These are phyloP conservation scores for Arctostaphylos glauca DNA, from an alignment of 148 eudicot species.

Conservation along the genomic window DNA sequence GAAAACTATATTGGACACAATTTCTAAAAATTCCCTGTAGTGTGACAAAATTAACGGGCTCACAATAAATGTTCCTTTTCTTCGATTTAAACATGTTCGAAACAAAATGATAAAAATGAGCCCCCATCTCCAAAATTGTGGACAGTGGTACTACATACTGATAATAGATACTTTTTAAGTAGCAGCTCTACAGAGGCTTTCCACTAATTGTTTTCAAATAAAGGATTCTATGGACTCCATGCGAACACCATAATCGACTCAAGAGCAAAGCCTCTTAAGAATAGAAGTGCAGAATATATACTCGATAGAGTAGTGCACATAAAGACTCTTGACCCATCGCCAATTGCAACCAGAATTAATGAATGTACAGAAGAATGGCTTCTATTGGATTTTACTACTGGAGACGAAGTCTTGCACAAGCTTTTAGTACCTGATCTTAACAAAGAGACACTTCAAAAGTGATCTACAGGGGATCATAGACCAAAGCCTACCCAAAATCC, in stretches of 20 bases:
- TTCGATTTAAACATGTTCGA: neutral
- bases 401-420: neutral
- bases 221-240: neutral
- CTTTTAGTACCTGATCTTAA: too few relatives aligned
- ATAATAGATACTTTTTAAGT: neutral
- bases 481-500: neutral
- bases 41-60: neutral
- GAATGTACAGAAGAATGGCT: neutral
- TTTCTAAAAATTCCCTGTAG: neutral
- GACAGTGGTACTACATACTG: neutral
- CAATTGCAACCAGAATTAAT: neutral
- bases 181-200: neutral
- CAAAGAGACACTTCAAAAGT: neutral
- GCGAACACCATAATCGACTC: neutral
- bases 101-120: neutral
- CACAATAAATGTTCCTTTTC: neutral
- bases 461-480: neutral
- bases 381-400: neutral
- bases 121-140: slow-evolving; percentile 1
- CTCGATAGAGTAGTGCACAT: neutral
- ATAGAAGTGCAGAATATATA: neutral
- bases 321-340: neutral
- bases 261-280: neutral
- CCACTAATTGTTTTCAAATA: neutral
- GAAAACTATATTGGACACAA: neutral